Evolutionary conservation across 768 basidiomycete genomes (phyloP).

Genomic region (Crassisporium funariophilum): DNA sequence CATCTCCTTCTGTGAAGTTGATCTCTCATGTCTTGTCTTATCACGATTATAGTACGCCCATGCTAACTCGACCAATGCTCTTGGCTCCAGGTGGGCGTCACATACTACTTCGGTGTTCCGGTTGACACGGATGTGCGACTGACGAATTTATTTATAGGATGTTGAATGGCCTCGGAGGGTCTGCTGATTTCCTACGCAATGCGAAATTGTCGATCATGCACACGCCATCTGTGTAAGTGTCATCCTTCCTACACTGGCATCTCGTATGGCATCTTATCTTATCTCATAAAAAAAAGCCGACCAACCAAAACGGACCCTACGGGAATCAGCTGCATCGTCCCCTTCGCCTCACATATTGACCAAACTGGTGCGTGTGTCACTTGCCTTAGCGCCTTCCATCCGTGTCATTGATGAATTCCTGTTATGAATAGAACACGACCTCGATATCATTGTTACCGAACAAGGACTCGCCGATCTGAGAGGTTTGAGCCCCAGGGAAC

Average conservation of each 20-base stretch:
- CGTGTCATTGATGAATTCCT: background rate
- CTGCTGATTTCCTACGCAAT: conserved; percentile 50
- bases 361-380: conserved; percentile 41
- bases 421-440: conserved; percentile 43
- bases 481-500: conserved; percentile 47
- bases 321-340: conserved; percentile 52
- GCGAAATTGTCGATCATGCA: conserved; percentile 55
- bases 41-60: conserved; percentile 41
- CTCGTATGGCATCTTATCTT: no score
- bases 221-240: conserved; percentile 42
- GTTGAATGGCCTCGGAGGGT: conserved; percentile 52
- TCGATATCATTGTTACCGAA: conserved; percentile 50
- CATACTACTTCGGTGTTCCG: no score
- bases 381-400: background rate
- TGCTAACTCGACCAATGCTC: conserved; percentile 51
- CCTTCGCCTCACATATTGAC: conserved; percentile 49
- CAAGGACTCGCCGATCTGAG: conserved; percentile 52
- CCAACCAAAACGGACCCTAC: conserved; percentile 51
- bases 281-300: no score
- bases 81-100: no score
- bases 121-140: no score
- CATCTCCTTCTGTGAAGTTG: background rate
- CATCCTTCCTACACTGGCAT: no score
- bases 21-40: background rate
- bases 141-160: no score